Conservation (phyloP, 169 alveolate genomes). For the Eimeria falciformis region DNA sequence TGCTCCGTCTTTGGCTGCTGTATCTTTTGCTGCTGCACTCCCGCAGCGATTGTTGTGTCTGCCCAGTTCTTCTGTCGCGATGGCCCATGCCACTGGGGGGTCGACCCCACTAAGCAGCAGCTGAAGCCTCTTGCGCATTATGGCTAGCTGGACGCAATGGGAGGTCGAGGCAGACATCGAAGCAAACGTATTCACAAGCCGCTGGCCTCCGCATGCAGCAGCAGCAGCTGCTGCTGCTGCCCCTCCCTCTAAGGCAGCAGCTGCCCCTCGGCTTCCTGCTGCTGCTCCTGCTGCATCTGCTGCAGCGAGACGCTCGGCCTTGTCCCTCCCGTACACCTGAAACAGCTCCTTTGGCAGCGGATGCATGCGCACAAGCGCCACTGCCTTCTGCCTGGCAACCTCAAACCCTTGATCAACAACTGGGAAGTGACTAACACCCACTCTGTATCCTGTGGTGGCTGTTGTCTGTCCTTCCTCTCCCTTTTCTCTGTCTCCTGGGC, state of each 20-base stretch:
- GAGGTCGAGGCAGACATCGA: constrained; percentile 7
- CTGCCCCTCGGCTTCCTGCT: neutral
- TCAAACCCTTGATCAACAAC: constrained; percentile 56
- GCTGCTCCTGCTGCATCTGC: constrained; percentile 6
- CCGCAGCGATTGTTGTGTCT: neutral
- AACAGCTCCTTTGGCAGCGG: constrained; percentile 43
- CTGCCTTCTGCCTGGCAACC: constrained; percentile 49
- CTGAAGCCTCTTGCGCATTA: constrained; percentile 12
- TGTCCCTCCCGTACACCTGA: constrained; percentile 16
- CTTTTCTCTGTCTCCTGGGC: neutral
- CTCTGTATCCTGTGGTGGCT: neutral
- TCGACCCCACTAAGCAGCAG: constrained; percentile 40
- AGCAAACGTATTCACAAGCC: constrained; percentile 3
- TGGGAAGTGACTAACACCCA: constrained; percentile 52
- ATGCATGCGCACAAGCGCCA: neutral
- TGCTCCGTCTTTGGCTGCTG: constrained; percentile 1
- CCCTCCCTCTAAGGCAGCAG: constrained; percentile 9
- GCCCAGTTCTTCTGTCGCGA: constrained; percentile 12
- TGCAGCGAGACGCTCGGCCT: constrained; percentile 6
- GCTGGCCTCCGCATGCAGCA: neutral
- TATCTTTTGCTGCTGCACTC: neutral
- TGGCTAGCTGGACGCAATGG: neutral
- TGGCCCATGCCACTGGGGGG: constrained; percentile 19
- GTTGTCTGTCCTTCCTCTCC: neutral
- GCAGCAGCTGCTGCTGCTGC: constrained; percentile 55